Evolutionary conservation across 2,329 filamentous ascomycete species (phyloP), one percentile per base, ranked within the genome.

Genomic region (Fusarium sp.): DNA sequence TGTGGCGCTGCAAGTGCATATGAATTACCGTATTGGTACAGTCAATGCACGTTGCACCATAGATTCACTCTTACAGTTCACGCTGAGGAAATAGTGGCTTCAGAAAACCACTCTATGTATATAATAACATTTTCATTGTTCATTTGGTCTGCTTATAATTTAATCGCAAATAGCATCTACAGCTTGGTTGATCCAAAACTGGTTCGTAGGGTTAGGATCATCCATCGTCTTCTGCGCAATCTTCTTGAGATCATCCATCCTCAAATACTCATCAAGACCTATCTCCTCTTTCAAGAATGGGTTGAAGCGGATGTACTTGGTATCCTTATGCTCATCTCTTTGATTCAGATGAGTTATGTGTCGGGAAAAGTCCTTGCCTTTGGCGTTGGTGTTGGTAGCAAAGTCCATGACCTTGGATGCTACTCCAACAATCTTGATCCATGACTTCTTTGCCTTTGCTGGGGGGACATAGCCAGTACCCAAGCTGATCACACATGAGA

Each of bases 331-430:
- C 15, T 73, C 70, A 2, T 49, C 50, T 3, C 71, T 20, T 2
- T 26, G 10, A 7, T 58, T 66, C 0, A 73, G 38, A 23, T 59
- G 49, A 0, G 23, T 45, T 46, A 73, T 71, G 11, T 73, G 70
- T 2, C 71, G 41, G 0, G 71, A 67, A 26, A 73, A 73, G 35
- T 73, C 71, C 3, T 73, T 73, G 2, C 64, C 71, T 23, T 73
- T 73, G 1, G 70, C 71, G 5, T 73, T 73, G 0, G 71, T 73
- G 14, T 73, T 73, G 3, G 71, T 73, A 2, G 71, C 60, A 50
- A 73, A 73, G 30, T 73, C 58, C 70, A 73, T 73, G 0, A 73
- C 70, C 26, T 68, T 59, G 0, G 70, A 57, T 1, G 71, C 70
- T 0, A 73, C 52, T 1, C 70, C 70, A 0, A 61, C 54, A 0